A percentile compares a stretch with the other conserved stretches of the same genome.
These are phyloP conservation scores for Penicillium coffeae DNA, from an alignment of 495 filamentous ascomycete genomes.

Conservation along the genomic window DNA sequence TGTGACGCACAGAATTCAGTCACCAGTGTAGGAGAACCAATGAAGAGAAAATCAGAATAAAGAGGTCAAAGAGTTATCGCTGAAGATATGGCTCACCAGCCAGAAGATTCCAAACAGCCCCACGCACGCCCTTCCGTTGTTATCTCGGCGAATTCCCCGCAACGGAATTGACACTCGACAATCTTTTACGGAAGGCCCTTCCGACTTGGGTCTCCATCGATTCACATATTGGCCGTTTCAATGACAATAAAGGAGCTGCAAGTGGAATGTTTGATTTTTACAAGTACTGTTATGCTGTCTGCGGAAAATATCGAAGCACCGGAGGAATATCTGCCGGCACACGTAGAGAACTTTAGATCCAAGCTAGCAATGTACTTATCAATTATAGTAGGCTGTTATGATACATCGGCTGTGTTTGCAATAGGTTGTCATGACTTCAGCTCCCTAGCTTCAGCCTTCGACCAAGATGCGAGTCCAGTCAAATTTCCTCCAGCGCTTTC, in stretches of 20 bases:
- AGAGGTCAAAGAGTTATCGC: not conserved
- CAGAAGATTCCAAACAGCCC: not conserved
- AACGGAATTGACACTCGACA: not conserved
- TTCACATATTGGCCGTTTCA: too few relatives aligned
- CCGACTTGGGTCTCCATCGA: too few relatives aligned
- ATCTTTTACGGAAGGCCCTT: not conserved
- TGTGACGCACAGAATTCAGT: too few relatives aligned
- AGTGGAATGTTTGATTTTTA: too few relatives aligned
- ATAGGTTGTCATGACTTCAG: not conserved
- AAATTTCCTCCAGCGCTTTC: conserved; percentile 83
- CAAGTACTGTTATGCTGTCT: too few relatives aligned
- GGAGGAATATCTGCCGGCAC: too few relatives aligned
- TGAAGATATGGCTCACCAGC: not conserved
- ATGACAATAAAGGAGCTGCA: too few relatives aligned
- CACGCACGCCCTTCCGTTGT: not conserved
- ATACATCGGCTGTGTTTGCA: not conserved
- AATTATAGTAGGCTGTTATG: not conserved
- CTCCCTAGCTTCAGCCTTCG: conserved; percentile 34
- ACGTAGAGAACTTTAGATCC: too few relatives aligned
- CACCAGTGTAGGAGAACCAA: not conserved
- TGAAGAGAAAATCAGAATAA: not conserved
- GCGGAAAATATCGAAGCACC: too few relatives aligned
- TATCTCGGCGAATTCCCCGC: not conserved
- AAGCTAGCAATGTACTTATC: not conserved
- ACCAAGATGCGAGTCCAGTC: conserved; percentile 90